A percentile compares a stretch with the other conserved stretches of the same genome.
Evolutionary conservation across 768 basidiomycete genomes (phyloP).

Genomic region (Pleurotus djamor): DNA sequence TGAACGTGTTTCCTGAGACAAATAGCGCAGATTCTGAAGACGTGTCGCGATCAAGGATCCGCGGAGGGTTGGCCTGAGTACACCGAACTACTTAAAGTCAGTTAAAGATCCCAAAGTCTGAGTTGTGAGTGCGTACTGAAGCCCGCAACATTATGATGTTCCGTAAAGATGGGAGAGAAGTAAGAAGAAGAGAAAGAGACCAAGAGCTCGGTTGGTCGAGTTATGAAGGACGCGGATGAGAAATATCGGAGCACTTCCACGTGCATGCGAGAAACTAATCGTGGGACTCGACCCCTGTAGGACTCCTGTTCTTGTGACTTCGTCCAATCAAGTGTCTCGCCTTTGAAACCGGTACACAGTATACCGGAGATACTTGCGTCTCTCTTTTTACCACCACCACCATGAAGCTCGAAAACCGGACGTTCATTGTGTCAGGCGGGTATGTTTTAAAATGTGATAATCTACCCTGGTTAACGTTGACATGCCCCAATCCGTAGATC

Average conservation of each 20-base stretch:
- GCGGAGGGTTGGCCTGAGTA: constrained; percentile 27
- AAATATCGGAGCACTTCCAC: too few relatives aligned
- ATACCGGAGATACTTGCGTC: neutral
- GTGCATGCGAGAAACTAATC: too few relatives aligned
- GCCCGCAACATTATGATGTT: constrained; percentile 39
- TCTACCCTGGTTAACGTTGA: neutral
- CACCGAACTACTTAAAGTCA: constrained; percentile 19
- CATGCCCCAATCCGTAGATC: constrained; percentile 31
- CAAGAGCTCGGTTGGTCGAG: too few relatives aligned
- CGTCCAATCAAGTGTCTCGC: too few relatives aligned
- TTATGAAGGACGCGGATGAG: too few relatives aligned
- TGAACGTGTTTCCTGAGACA: constrained; percentile 60
- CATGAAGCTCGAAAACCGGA: constrained; percentile 52
- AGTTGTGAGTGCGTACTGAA: constrained; percentile 18
- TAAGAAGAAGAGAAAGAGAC: neutral
- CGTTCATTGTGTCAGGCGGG: constrained; percentile 60
- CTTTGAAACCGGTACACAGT: neutral
- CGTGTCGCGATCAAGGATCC: constrained; percentile 19
- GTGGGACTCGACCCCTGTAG: too few relatives aligned
- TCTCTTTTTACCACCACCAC: neutral
- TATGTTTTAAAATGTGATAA: constrained; percentile 19
- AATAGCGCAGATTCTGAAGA: constrained; percentile 38
- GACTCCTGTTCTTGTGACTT: too few relatives aligned
- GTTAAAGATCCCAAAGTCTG: neutral
- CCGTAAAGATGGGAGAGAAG: constrained; percentile 8